Evolutionary conservation across 345 rosid species (phyloP).

Genomic region (Eucalyptus sideroxylon): DNA sequence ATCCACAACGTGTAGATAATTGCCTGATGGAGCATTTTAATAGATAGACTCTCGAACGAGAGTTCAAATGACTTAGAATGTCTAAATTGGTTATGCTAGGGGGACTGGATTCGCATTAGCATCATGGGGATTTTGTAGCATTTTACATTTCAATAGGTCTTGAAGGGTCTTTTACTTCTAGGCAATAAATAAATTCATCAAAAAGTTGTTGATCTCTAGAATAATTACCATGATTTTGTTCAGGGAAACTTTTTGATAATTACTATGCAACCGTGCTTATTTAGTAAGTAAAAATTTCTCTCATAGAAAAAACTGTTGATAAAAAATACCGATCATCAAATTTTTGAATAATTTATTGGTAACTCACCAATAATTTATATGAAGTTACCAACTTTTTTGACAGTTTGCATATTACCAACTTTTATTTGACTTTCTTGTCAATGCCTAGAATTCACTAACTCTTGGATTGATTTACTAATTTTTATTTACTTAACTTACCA

Average conservation of each 20-base stretch:
- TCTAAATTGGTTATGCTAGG: not conserved
- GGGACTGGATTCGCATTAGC: fast-evolving
- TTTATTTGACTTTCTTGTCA: not conserved
- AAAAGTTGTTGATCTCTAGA: not conserved
- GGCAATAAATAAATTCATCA: not conserved
- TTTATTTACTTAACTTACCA: too few species aligned
- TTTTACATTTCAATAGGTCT: not conserved
- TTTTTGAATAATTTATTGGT: not conserved
- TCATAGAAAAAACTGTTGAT: not conserved
- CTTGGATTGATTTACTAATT: not conserved
- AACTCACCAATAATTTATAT: not conserved
- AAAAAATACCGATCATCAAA: not conserved
- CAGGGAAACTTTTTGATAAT: not conserved
- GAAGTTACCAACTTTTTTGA: not conserved
- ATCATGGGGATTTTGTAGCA: not conserved
- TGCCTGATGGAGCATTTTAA: not conserved
- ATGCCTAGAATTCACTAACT: not conserved
- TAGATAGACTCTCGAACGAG: fast-evolving
- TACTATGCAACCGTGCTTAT: too few species aligned
- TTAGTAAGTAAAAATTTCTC: not conserved
- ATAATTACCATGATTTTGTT: not conserved
- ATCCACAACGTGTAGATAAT: not conserved
- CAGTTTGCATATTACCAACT: not conserved
- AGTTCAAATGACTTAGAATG: not conserved
- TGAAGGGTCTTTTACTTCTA: not conserved